Percentiles rank a stretch among this genome's conserved stretches.
Conservation (phyloP, 805 yeast genomes). For the Candida arabinofermentans region DNA sequence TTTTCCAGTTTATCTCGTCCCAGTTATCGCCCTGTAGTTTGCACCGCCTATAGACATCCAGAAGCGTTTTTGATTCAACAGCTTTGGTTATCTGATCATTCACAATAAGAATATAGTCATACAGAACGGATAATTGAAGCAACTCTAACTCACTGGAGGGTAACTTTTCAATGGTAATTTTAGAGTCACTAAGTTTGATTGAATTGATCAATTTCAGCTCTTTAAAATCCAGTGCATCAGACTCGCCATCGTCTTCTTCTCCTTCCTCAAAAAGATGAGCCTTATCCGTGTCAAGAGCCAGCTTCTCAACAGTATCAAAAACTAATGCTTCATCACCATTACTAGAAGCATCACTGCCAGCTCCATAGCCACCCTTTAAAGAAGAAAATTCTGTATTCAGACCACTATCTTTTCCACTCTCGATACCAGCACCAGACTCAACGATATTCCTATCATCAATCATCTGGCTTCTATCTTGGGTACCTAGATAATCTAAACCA, state of each 20-base stretch:
- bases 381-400: conserved; percentile 14
- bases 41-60: conserved; percentile 18
- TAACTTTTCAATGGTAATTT: conserved; percentile 17
- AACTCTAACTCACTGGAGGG: conserved; percentile 33
- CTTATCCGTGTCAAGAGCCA: too few relatives aligned
- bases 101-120: conserved; percentile 30
- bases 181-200: conserved; percentile 25
- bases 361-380: conserved; percentile 8
- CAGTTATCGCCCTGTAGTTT: conserved; percentile 22
- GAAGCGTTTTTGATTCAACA: conserved; percentile 12
- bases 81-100: conserved; percentile 11
- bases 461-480: too few relatives aligned
- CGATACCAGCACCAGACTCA: too few relatives aligned
- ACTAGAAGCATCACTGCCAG: conserved; percentile 14
- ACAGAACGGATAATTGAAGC: conserved; percentile 32
- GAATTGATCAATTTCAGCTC: conserved; percentile 20
- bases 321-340: conserved; percentile 8
- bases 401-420: conserved; percentile 5
- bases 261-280: neutral
- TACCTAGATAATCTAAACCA: conserved; percentile 51
- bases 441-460: too few relatives aligned
- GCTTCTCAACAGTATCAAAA: conserved; percentile 11
- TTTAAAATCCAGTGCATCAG: conserved; percentile 13
- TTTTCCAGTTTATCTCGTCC: conserved; percentile 26
- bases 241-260: conserved; percentile 11